These are phyloP conservation scores for Globisporangium parvum DNA, from an alignment of 352 stramenopile species.

Conservation along the genomic window DNA sequence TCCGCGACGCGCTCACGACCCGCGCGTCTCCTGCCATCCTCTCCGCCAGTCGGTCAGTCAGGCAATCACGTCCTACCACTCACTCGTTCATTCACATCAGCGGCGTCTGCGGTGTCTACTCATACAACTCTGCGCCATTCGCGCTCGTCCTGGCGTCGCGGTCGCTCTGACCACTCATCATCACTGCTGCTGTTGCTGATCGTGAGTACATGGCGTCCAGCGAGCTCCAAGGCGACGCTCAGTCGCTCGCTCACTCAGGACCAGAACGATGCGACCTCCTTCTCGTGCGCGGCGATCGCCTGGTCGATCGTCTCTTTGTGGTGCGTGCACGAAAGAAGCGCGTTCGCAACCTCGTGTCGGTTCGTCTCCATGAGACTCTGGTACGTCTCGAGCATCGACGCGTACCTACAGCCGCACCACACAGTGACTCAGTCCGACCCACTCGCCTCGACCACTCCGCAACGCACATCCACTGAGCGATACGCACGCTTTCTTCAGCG, in stretches of 20 bases:
- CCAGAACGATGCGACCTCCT: constrained; percentile 44
- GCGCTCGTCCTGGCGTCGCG: background rate
- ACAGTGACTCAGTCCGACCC: background rate
- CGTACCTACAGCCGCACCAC: constrained; percentile 23
- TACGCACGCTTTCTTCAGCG: constrained; percentile 55
- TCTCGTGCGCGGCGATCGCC: constrained; percentile 52
- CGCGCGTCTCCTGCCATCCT: background rate
- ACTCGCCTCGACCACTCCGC: background rate
- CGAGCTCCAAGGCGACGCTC: background rate
- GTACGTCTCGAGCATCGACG: constrained; percentile 44
- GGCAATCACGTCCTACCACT: too few species aligned
- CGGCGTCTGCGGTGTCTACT: background rate
- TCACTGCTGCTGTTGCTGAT: background rate
- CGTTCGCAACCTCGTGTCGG: constrained; percentile 51
- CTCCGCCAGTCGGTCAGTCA: too few species aligned
- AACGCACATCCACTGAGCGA: background rate
- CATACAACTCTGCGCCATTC: constrained; percentile 7
- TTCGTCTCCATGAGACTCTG: constrained; percentile 50
- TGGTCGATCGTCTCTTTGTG: constrained; percentile 61
- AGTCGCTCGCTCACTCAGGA: constrained; percentile 24
- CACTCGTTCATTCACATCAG: background rate
- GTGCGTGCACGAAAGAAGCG: constrained; percentile 54
- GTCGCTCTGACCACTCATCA: too few species aligned
- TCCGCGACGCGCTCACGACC: background rate
- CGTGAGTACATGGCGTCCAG: too few species aligned